Conservation (phyloP, 768 basidiomycete species). For the Serendipita vermifera region DNA sequence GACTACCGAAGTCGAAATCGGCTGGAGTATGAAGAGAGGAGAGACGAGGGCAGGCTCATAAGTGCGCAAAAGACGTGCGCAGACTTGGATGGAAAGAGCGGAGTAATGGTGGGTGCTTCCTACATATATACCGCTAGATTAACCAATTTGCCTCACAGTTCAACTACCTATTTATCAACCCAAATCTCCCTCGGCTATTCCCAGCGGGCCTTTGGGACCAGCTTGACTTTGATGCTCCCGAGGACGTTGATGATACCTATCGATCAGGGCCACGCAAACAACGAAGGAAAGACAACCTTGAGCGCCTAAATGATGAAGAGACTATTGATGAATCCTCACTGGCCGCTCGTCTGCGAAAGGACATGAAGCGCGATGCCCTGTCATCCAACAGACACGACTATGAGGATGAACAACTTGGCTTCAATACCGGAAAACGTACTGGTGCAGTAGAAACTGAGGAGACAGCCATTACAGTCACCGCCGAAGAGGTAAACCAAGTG, state of each 20-base stretch:
- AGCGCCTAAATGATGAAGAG: conserved; percentile 9
- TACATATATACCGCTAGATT: background rate
- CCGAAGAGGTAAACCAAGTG: conserved; percentile 53
- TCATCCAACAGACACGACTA: conserved; percentile 31
- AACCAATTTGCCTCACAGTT: conserved; percentile 38
- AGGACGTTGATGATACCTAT: conserved; percentile 22
- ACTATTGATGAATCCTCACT: conserved; percentile 18
- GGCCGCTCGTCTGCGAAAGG: conserved; percentile 41
- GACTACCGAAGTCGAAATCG: conserved; percentile 58
- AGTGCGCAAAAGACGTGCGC: conserved; percentile 63
- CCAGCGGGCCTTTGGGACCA: conserved; percentile 52
- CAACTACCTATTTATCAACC: conserved; percentile 69
- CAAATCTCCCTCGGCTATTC: conserved; percentile 48
- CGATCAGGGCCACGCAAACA: conserved; percentile 11
- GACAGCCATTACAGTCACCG: conserved; percentile 29
- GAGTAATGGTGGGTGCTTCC: conserved; percentile 40
- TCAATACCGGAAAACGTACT: conserved; percentile 16
- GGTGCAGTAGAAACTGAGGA: conserved; percentile 15
- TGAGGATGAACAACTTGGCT: conserved; percentile 14
- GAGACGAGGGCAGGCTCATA: conserved; percentile 55
- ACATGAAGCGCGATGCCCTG: conserved; percentile 66
- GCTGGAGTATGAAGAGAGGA: conserved; percentile 61
- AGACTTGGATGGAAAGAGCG: conserved; percentile 61
- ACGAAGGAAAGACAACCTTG: background rate
- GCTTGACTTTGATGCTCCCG: conserved; percentile 25